A percentile compares a stretch with the other conserved stretches of the same genome.
phyloP scores from a whole-genome alignment of 2,329 filamentous ascomycete species.

The Rasamsonia emersonii region DNA sequence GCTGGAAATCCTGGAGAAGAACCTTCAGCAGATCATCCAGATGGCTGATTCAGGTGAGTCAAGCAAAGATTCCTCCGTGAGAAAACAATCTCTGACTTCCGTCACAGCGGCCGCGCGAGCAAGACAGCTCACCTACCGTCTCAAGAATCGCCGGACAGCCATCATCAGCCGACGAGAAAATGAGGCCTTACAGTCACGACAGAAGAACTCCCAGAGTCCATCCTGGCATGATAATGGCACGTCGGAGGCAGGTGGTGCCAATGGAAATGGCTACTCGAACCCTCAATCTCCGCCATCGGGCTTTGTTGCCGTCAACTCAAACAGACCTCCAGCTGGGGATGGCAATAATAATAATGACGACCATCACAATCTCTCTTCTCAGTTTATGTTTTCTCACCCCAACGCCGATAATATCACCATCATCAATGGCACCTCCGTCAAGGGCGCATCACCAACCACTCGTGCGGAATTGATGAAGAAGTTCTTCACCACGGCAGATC shows the following conservation, averaged over 20 bases:
- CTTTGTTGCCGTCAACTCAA: conserved; percentile 51
- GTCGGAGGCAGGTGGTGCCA: conserved; percentile 14
- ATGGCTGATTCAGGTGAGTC: conserved; percentile 63
- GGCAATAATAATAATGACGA: conserved; percentile 27
- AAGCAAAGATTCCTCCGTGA: conserved; percentile 2
- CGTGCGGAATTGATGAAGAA: conserved; percentile 54
- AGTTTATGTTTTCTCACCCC: conserved; percentile 33
- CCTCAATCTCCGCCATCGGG: conserved; percentile 41
- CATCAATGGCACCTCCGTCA: conserved; percentile 40
- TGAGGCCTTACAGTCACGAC: conserved; percentile 24
- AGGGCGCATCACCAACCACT: conserved; percentile 48
- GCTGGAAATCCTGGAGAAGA: conserved; percentile 73
- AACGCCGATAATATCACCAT: conserved; percentile 40
- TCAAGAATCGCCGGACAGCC: conserved; percentile 66
- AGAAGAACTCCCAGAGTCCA: conserved; percentile 27
- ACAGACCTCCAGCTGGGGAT: conserved; percentile 28
- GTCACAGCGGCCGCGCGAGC: conserved; percentile 57
- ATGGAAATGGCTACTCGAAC: conserved; percentile 21
- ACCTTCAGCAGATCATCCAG: conserved; percentile 67
- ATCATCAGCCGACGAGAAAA: conserved; percentile 56
- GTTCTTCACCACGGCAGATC: conserved; percentile 53
- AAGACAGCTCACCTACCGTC: conserved; percentile 69
- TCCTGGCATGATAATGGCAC: conserved; percentile 28
- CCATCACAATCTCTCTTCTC: conserved; percentile 20
- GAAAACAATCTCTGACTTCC: neutral